Base-by-base conservation (phyloP, 1,284 basidiomycete genomes). In the Ustilago shanxiensis region DNA sequence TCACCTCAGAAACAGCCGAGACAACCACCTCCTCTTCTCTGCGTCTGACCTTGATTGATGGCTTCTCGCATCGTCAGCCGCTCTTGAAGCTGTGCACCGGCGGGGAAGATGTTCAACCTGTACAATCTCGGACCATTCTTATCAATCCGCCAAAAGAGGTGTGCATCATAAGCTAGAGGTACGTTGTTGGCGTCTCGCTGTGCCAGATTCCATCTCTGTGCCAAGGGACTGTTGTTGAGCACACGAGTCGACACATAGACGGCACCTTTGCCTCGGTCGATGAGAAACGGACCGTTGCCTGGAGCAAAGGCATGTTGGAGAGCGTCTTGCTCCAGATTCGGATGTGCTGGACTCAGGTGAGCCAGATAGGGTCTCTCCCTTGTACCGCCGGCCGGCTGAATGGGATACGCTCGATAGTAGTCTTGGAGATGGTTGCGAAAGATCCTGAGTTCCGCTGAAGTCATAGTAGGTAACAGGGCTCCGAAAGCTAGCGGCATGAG, bases 191-290 rank as follows among this genome's bases (percentile, higher is more conserved):
- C 35, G n/a, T 37, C 22, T 22, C 31, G 28, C 29, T 54, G 52
- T 3, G 13, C 18, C n/a, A 54, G 52, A 14, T 54, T 54, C 33
- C 52, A 54, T 54, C 13, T 35, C 20, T 8, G 33, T 8, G 14
- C 52, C 18, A 37, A n/a, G 3, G 9, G 18, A 24, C 22, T 35
- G n/a, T 24, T 26, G 13, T 29, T 33, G 20, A 20, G 31, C 18
- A 39, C 31, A 16, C n/a, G 31, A 20, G 52, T 54, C 2, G 33
- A 54, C 3, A 37, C 57, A n/a, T 51, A 60, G 35, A 60, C 22
- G 16, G 58, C 35, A 28, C 16, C 13, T n/a, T 26, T 18, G 24
- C 18, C 18, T 31, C 16, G 28, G n/a, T 52, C 18, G 22, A 52
- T 10, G 26, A n/a, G 24, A 16, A 52, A 39, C 11, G 52, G 52